These are phyloP conservation scores for Uncinocarpus reesii DNA, from an alignment of 2,329 filamentous ascomycete genomes.

Conservation along the genomic window DNA sequence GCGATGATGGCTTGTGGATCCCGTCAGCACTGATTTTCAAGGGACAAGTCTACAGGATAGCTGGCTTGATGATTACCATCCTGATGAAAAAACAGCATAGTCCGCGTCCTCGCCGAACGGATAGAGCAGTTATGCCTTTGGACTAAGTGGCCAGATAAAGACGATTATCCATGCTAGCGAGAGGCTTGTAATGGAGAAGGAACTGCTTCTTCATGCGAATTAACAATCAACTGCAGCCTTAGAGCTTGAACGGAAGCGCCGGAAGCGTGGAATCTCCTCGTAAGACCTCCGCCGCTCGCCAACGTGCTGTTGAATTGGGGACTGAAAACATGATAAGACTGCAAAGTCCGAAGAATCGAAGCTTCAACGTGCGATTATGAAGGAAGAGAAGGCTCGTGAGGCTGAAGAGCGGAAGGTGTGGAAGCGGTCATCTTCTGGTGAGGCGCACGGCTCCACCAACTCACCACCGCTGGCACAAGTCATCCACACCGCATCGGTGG, in stretches of 20 bases:
- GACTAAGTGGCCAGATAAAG: too few relatives aligned
- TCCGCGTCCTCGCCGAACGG: too few relatives aligned
- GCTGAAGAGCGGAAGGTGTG: neutral
- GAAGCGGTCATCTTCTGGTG: too few relatives aligned
- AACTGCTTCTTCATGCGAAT: constrained; percentile 1
- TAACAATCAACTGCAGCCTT: neutral
- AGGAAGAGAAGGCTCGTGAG: neutral
- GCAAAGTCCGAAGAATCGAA: neutral
- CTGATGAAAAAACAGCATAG: too few relatives aligned
- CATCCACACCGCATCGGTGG: too few relatives aligned
- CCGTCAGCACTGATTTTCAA: too few relatives aligned
- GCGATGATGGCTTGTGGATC: too few relatives aligned
- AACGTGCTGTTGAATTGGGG: neutral
- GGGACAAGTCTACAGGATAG: too few relatives aligned
- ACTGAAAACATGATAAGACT: neutral
- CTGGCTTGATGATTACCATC: too few relatives aligned
- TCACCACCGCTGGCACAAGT: too few relatives aligned
- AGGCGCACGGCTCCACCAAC: too few relatives aligned
- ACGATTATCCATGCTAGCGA: neutral
- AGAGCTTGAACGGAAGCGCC: neutral
- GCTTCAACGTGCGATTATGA: constrained; percentile 1
- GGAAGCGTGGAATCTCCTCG: constrained; percentile 2
- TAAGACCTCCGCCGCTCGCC: neutral
- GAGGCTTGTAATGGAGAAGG: constrained; percentile 7
- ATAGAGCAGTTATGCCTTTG: too few relatives aligned